phyloP scores from a whole-genome alignment of 2,329 filamentous ascomycete species.

The Stagonosporopsis tanaceti region DNA sequence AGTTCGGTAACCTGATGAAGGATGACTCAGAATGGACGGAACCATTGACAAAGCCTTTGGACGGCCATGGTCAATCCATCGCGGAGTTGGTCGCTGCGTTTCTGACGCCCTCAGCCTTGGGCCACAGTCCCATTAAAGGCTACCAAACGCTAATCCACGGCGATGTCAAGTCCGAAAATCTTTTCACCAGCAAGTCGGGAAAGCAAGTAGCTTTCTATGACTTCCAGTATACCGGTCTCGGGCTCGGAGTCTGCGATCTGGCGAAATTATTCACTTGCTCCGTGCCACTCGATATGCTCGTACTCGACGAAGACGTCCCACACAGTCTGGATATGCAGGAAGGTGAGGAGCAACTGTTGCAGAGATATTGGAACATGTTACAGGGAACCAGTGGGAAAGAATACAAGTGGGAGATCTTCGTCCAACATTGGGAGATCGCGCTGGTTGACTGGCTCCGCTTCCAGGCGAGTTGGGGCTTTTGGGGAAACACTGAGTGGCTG shows the following conservation, averaged over 20 bases:
- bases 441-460: conserved; percentile 70
- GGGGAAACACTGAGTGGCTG: conserved; percentile 48
- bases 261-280: conserved; percentile 74
- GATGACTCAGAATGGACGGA: conserved; percentile 63
- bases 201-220: conserved; percentile 70
- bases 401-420: conserved; percentile 65
- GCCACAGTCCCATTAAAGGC: conserved; percentile 46
- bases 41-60: conserved; percentile 54
- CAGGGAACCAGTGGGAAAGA: conserved; percentile 39
- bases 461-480: conserved; percentile 51
- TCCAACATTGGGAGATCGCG: conserved; percentile 71
- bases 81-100: conserved; percentile 64
- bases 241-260: conserved; percentile 70
- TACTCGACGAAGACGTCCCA: conserved; percentile 39
- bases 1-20: conserved; percentile 60
- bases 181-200: conserved; percentile 64
- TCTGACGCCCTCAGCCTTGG: conserved; percentile 52
- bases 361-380: conserved; percentile 57
- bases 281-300: conserved; percentile 64
- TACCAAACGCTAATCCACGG: conserved; percentile 70
- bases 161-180: conserved; percentile 74
- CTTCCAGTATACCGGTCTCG: conserved; percentile 73
- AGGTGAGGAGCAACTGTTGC: conserved; percentile 62
- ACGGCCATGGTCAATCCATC: conserved; percentile 45
- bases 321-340: conserved; percentile 58